Evolutionary conservation across 768 basidiomycete genomes (phyloP).

Genomic region (Lactarius sp.): DNA sequence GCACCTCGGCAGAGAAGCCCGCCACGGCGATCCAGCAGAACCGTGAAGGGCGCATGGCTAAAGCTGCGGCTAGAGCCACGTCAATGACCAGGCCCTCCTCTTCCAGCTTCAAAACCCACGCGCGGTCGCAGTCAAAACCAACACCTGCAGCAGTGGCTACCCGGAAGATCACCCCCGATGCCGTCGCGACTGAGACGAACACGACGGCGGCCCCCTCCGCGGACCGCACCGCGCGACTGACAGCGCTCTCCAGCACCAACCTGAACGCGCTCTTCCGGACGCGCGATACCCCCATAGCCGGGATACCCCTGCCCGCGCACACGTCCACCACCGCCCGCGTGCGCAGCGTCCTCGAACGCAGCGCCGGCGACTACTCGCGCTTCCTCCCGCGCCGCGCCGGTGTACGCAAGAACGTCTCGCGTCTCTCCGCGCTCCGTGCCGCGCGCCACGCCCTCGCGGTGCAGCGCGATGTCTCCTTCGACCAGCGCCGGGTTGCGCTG

Average conservation of each 20-base stretch:
- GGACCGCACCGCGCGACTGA: neutral
- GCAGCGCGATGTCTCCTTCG: conserved; percentile 40
- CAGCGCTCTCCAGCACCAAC: conserved; percentile 15
- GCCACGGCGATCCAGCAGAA: too few relatives aligned
- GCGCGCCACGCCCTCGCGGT: conserved; percentile 42
- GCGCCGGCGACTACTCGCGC: conserved; percentile 49
- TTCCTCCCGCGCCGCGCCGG: conserved; percentile 35
- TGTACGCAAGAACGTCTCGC: conserved; percentile 30
- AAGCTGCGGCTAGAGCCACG: neutral
- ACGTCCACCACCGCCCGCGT: conserved; percentile 26
- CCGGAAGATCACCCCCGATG: neutral
- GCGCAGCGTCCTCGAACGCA: conserved; percentile 33
- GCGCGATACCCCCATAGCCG: neutral
- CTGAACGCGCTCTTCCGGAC: conserved; percentile 19
- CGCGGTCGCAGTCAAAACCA: neutral
- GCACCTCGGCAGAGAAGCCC: neutral
- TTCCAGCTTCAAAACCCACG: neutral
- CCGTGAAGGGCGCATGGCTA: neutral
- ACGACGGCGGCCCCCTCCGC: neutral
- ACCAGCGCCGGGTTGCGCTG: conserved; percentile 38
- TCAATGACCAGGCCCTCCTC: conserved; percentile 3
- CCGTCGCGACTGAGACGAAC: neutral
- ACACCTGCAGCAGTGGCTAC: neutral
- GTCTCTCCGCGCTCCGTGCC: conserved; percentile 38
- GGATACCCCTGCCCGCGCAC: neutral